phyloP scores from a whole-genome alignment of 2,329 filamentous ascomycete species.

The Venturia oleaginea region DNA sequence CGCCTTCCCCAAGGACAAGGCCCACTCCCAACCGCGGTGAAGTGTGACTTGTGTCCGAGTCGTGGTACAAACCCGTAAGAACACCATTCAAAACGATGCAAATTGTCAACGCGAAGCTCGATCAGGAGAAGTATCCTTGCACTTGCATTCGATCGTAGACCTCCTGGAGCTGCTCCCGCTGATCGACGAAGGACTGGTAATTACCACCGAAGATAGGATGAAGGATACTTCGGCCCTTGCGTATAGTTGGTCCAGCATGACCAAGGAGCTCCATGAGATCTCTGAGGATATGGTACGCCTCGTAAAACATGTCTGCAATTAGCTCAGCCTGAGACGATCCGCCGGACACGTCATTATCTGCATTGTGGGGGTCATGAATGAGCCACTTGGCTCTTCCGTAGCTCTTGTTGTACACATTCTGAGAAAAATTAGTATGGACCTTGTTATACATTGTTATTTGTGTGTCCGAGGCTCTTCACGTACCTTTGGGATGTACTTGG shows the following conservation, averaged over 20 bases:
- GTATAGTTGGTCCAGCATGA: conserved; percentile 2
- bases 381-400: conserved; percentile 49
- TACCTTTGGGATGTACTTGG: conserved; percentile 70
- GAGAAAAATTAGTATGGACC: conserved; percentile 14
- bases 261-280: conserved; percentile 19
- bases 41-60: not conserved
- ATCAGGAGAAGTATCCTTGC: not conserved
- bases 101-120: not conserved
- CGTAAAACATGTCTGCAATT: conserved; percentile 61
- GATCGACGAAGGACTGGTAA: conserved; percentile 63
- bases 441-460: conserved; percentile 1
- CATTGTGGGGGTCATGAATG: conserved; percentile 86
- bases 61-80: not conserved
- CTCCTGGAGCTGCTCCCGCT: conserved; percentile 52
- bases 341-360: conserved; percentile 79
- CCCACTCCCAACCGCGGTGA: not conserved
- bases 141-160: not conserved
- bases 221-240: conserved; percentile 50
- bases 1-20: not conserved
- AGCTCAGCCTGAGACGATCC: conserved; percentile 63
- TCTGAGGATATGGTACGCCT: conserved; percentile 49
- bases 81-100: not conserved
- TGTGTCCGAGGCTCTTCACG: conserved; percentile 22
- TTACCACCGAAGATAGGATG: conserved; percentile 66
- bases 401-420: conserved; percentile 33